Conservation (phyloP, 2,329 filamentous ascomycete species). For the Paraphoma sp. region DNA sequence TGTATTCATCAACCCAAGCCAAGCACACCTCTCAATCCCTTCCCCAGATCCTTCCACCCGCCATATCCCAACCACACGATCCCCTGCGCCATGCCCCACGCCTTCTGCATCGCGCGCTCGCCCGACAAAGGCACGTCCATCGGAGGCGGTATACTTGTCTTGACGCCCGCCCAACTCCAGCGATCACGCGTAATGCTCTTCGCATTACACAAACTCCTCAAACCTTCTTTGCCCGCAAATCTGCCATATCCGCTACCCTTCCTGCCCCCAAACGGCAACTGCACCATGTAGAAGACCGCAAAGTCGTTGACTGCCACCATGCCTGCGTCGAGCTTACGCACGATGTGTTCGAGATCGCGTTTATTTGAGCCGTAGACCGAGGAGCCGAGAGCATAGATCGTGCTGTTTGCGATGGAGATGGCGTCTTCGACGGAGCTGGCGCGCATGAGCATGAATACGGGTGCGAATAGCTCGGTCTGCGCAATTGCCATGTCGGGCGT, state of each 20-base stretch:
- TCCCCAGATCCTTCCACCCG: constrained; percentile 39
- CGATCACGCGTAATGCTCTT: constrained; percentile 87
- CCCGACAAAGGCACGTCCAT: constrained; percentile 78
- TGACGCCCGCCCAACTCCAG: constrained; percentile 62
- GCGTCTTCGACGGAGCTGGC: constrained; percentile 70
- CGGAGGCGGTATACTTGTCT: constrained; percentile 80
- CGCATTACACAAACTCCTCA: constrained; percentile 82
- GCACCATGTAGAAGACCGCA: constrained; percentile 88
- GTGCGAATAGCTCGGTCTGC: constrained; percentile 90
- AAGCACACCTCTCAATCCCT: constrained; percentile 50
- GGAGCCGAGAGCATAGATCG: constrained; percentile 84
- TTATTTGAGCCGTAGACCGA: constrained; percentile 79
- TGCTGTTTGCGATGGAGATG: constrained; percentile 81
- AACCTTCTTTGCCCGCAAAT: constrained; percentile 89
- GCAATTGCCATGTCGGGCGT: constrained; percentile 86
- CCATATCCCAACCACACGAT: constrained; percentile 59
- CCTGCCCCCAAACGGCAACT: constrained; percentile 93
- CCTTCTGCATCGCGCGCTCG: constrained; percentile 37
- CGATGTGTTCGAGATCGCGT: constrained; percentile 67
- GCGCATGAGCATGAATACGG: constrained; percentile 85
- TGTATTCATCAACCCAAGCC: constrained; percentile 29
- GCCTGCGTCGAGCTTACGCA: constrained; percentile 75
- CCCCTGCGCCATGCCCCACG: constrained; percentile 53
- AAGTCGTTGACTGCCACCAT: constrained; percentile 98
- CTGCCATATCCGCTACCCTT: constrained; percentile 87